Base-by-base conservation (phyloP, 768 basidiomycete species). In the Termitomyces sp. region DNA sequence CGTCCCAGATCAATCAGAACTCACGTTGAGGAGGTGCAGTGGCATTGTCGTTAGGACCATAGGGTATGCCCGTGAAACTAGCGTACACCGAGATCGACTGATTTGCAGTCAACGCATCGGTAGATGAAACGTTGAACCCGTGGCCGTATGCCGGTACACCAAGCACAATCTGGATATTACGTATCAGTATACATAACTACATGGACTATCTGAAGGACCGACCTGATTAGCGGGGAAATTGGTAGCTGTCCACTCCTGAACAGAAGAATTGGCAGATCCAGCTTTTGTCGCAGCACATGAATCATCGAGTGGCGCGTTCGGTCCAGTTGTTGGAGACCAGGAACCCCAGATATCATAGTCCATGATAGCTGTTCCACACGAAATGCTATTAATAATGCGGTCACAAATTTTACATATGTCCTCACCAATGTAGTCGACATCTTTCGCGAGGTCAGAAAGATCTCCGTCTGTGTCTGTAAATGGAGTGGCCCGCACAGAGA, bases 61-160 rank as follows among this genome's bases (percentile, higher is more conserved):
- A 51, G 11, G 50, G 50, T n/a, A 51, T 51, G 7, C 50, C 50
- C 6, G 37, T 39, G 27, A 51, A 51, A 27, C n/a, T n/a, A n/a
- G 50, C n/a, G n/a, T 39, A 51, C 17, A 40, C 50, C 11, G 10
- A n/a, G n/a, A 51, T 40, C 37, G 50, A 51, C 16, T 25, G 19
- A 14, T 51, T 51, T n/a, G 50, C 37, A 7, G 17, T 11, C 50
- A 51, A 51, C 19, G 59, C 55, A 9, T 63, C 56, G 0, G 85
- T 57, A 16, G 64, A 59, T 5, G 62, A 23, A 34, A 89, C 84
- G 32, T 59, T 57, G 77, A 76, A 94, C 40, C 86, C 81, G 69
- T 91, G 91, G 1, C 89, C 91, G 68, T 92, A 96, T 14, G 86
- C 71, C 0, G 93, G 76, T 0, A 97, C 81, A 51, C 91, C 94